Evolutionary conservation across 2,329 filamentous ascomycete genomes (phyloP), one percentile per base, ranked within the genome.

Genomic region (Trichophyton verrucosum): DNA sequence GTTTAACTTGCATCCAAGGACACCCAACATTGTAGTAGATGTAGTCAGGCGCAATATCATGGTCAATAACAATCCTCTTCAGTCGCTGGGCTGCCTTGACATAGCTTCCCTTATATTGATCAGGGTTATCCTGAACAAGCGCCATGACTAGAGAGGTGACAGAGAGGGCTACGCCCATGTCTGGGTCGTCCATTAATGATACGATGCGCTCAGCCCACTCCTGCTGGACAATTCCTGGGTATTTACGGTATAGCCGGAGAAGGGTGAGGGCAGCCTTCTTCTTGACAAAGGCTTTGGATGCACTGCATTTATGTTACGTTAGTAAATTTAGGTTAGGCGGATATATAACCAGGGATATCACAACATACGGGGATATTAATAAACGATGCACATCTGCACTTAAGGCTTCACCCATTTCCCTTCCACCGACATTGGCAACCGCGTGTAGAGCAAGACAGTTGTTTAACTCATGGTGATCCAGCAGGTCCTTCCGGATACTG

Each of bases 1-100:
- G 81, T 77, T 99, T 99, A 69, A 97, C 88, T 75, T 97, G 91
- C 61, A 99, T 86, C 94, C 94, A 99, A 2, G 94, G 94, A 71
- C 94, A 99, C 0, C 94, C 94, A n/a, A 99, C 94, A 70, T 96
- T 96, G 80, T 99, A 99, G 78, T 99, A 99, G 27, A 96, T 83
- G 72, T 99, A 99, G 72, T 97, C 94, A 61, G 85, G 82, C 0
- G 89, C 84, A 69, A 89, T 94, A 67, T 99, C 92, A 65, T 87
- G 87, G 67, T 97, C 92, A 27, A 97, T 86, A 15, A 96, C 81
- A 66, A 97, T 88, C 66, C 89, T 86, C 77, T 96, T 96, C 68
- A 99, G 75, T 61, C 91, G 82, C 64, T 89, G 88, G 0, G 92
- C 92, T 36, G 92, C 92, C 76, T 97, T 99, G 65, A 91, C 86